Conservation (phyloP, 768 basidiomycete species). For the Amanita fuliginea region DNA sequence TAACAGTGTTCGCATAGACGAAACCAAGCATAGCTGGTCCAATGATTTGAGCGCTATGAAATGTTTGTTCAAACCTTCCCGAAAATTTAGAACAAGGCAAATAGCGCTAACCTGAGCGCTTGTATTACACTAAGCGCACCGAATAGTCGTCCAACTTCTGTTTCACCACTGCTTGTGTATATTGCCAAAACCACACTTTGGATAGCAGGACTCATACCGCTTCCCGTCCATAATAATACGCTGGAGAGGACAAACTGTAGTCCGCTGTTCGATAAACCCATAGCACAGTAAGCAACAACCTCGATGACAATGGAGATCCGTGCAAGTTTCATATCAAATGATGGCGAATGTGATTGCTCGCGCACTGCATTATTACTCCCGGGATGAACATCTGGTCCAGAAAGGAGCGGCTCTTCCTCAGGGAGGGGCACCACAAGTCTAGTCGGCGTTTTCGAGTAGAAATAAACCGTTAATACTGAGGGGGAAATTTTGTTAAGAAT, state of each 20-base stretch:
- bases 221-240: conserved; percentile 46
- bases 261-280: conserved; percentile 37
- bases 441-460: conserved; percentile 31
- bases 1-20: conserved; percentile 62
- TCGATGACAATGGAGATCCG: conserved; percentile 53
- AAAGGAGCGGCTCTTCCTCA: conserved; percentile 22
- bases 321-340: conserved; percentile 63
- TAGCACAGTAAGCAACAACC: conserved; percentile 33
- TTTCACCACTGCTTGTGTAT: conserved; percentile 41
- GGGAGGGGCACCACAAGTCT: conserved; percentile 10
- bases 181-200: conserved; percentile 66
- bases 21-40: conserved; percentile 67
- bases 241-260: conserved; percentile 39
- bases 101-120: conserved; percentile 40
- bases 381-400: conserved; percentile 8
- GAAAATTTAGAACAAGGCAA: neutral
- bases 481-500: neutral
- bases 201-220: conserved; percentile 53
- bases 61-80: neutral
- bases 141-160: conserved; percentile 68
- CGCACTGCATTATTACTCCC: conserved; percentile 11
- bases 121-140: conserved; percentile 72
- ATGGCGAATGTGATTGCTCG: conserved; percentile 28
- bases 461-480: conserved; percentile 41
- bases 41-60: conserved; percentile 47